Conservation (phyloP, 2,329 filamentous ascomycete genomes). For the Penicillium sp. region DNA sequence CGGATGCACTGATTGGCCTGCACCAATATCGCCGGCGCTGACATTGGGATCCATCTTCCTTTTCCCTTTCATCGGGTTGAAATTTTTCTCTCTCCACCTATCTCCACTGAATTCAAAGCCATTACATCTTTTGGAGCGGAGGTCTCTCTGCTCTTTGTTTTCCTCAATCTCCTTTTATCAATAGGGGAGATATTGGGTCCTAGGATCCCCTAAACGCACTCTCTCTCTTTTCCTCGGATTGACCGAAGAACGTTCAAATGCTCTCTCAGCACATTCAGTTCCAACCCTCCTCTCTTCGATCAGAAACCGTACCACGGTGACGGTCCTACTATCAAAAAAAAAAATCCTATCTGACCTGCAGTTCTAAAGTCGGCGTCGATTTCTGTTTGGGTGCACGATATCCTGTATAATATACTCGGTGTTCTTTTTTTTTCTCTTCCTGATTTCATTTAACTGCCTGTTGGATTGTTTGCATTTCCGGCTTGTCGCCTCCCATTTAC, state of each 20-base stretch:
- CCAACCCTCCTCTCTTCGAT: conserved; percentile 41
- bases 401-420: conserved; percentile 47
- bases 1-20: conserved; percentile 7
- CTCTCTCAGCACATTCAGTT: conserved; percentile 40
- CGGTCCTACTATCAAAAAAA: conserved; percentile 33
- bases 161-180: neutral
- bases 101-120: conserved; percentile 8
- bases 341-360: conserved; percentile 18
- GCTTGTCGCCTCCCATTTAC: conserved; percentile 1
- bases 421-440: conserved; percentile 23
- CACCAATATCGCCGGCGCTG: conserved; percentile 9
- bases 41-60: conserved; percentile 6
- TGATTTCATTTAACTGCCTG: conserved; percentile 19
- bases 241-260: conserved; percentile 45
- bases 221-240: conserved; percentile 21
- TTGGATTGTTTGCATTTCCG: conserved; percentile 10
- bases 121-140: conserved; percentile 11
- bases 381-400: conserved; percentile 38
- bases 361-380: conserved; percentile 33
- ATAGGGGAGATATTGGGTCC: neutral
- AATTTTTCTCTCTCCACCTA: conserved; percentile 21
- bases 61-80: conserved; percentile 13
- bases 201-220: conserved; percentile 9
- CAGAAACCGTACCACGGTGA: conserved; percentile 46
- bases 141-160: conserved; percentile 8